Base-by-base conservation (phyloP, 306 rosid species). In the Purshia tridentata region DNA sequence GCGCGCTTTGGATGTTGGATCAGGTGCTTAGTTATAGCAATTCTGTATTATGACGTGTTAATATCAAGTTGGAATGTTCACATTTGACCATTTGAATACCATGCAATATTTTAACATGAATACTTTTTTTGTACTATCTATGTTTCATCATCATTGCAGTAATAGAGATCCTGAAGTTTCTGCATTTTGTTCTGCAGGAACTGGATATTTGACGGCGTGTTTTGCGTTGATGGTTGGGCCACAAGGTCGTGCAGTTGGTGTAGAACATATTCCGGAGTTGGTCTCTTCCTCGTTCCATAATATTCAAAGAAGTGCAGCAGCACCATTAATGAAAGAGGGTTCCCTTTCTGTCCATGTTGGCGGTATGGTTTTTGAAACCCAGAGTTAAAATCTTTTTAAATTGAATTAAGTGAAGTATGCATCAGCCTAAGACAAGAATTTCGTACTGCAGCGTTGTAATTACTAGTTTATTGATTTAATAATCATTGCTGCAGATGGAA, bases 261-360 rank as follows among this genome's bases (percentile, higher is more conserved):
- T 95, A 70, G 99, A 95, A 48, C 98, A 95, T 75, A 95, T 95
- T 87, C 93, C 98, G 44, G 98, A 95, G 76, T 79, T 95, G 86
- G 90, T 78, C 52, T 86, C 90, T 77, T 91, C 83, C 65, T 91
- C 99, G 54, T 81, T 81, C 35, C 54, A 78, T 77, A 95, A 91
- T 80, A 90, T 95, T 60, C 68, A 86, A 46, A 89, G 88, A 74
- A 88, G 96, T 83, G 91, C 91, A 4, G 96, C 93, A 4, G 93
- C 93, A 67, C 73, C 88, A 37, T 73, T 79, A 2, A 72, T 91
- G 86, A 88, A 86, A 76, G 91, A 92, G 20, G 98, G 96, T 13
- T 88, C 98, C 61, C 97, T 95, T 68, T 83, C 90, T 1, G 69
- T 95, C 84, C 92, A 95, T 69, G 77, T 70, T 22, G 86, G 86